A percentile compares a stretch with the other conserved stretches of the same genome.
Evolutionary conservation across 2,329 filamentous ascomycete species (phyloP).

Genomic region (Fonsecaea multimorphosa): DNA sequence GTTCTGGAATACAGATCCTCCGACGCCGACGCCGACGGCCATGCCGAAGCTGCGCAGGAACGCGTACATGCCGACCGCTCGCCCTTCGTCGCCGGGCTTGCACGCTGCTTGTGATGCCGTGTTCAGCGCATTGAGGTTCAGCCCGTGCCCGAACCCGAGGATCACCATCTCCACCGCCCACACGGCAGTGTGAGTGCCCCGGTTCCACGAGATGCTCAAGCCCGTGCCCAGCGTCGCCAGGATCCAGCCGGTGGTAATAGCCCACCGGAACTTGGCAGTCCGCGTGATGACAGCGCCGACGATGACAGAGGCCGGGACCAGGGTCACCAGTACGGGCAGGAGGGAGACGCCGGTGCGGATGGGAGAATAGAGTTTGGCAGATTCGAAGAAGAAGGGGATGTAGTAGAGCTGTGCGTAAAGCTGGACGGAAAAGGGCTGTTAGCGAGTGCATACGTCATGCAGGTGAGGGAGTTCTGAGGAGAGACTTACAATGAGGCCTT

Average conservation of each 20-base stretch:
- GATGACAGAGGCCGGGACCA: constrained; percentile 42
- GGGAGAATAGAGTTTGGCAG: constrained; percentile 45
- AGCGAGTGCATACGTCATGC: neutral
- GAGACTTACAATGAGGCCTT: constrained; percentile 51
- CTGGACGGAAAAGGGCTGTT: constrained; percentile 38
- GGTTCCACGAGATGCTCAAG: constrained; percentile 46
- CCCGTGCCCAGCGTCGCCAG: constrained; percentile 47
- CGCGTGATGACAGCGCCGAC: constrained; percentile 44
- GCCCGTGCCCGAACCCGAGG: constrained; percentile 52
- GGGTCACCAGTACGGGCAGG: constrained; percentile 44
- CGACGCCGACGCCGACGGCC: constrained; percentile 52
- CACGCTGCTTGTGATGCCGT: constrained; percentile 49
- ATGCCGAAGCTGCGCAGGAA: constrained; percentile 53
- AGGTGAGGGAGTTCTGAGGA: too few relatives aligned
- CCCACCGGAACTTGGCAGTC: constrained; percentile 49
- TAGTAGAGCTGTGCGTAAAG: constrained; percentile 53
- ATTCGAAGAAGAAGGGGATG: constrained; percentile 50
- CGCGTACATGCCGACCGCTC: constrained; percentile 48
- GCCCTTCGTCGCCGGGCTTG: constrained; percentile 41
- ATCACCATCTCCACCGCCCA: constrained; percentile 49
- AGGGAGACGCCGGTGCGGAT: constrained; percentile 49
- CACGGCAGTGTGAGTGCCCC: constrained; percentile 43
- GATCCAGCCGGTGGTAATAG: constrained; percentile 52
- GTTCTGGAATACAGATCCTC: constrained; percentile 51
- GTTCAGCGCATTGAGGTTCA: constrained; percentile 51